Base-by-base conservation (phyloP, 2,329 filamentous ascomycete species). In the Fusarium falciforme region DNA sequence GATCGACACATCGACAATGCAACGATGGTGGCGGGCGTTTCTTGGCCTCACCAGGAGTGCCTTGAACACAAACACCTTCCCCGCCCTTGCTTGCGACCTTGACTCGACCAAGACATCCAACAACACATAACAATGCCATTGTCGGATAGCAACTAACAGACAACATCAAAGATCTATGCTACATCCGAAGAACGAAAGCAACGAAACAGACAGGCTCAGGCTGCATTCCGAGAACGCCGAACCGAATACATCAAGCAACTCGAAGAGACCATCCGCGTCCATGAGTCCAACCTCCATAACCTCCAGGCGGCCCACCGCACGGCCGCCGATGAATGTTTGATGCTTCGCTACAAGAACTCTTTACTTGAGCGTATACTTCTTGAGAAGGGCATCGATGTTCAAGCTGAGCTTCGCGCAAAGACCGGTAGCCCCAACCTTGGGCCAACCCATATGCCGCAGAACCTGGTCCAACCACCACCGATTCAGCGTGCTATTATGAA, bases 191-290 rank as follows among this genome's bases (percentile, higher is more conserved):
- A 99, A 85, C 92, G 96, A 80, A 98, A 99, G 87, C 96, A 98
- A 85, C 91, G 96, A 75, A 99, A 99, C 82, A 89, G 96, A 78
- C 96, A 98, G 86, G 96, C 96, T 57, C 96, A 99, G 85, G 96
- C 96, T 64, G 96, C 96, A 67, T 99, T 99, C 80, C 93, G 96
- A 77, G 96, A 99, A 85, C 93, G 96, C 76, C 92, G 96, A 68
- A 98, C 96, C 64, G 96, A 99, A 87, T 99, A 99, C 84, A 99
- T 99, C 86, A 98, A 98, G 86, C 96, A 99, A 84, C 90, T 99
- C 29, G 96, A 99, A 85, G 94, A 96, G 78, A 97, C 95, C 65
- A 98, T 99, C 84, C 96, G 96, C 80, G 94, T 96, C 77, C 96
- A 98, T 87, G 96, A 99, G 85, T 94, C 97, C 79, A 96, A 94